Base-by-base conservation (phyloP, 164 flowering plant species). In the Stephania cephalantha region DNA sequence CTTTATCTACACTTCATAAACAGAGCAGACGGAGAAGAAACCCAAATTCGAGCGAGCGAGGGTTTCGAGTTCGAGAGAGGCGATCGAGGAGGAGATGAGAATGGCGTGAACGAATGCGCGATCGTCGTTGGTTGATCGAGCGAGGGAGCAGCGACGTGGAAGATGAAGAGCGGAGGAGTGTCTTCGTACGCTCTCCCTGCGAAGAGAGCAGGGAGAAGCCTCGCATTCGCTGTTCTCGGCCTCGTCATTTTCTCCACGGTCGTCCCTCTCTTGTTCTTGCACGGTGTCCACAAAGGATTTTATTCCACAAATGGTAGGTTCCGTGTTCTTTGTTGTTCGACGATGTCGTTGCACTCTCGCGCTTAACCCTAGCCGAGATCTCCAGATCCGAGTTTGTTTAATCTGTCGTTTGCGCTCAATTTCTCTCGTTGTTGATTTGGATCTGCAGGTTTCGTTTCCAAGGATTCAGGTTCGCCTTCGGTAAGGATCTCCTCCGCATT, bases 211-310 rank as follows among this genome's bases (percentile, higher is more conserved):
- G 90, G 98, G 97, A 86, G 86, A 83, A 87, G 91, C 6, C 85
- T 89, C 25, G 91, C 79, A 50, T 79, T 88, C 63, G 94, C 87
- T 15, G 97, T 93, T 0, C 77, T 91, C 18, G 85, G 86, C 53
- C 94, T 95, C 63, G 97, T 95, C 15, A 17, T 95, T 61, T 90
- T 92, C 10, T 95, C 97, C 30, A 88, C 93, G 97, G 93, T 93
- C 71, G 94, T 93, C 63, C 97, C 98, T 25, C 94, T 95, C 69
- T 85, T 86, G 66, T 93, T 95, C 84, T 74, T 93, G 75, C 89
- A 92, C 46, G 95, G 97, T 69, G 85, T 87, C 70, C 92, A 89
- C 80, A 84, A 83, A 58, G 87, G 87, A 25, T 87, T 91, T 76
- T 89, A 80, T 83, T 72, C 74, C 3, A 84, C 90, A 64, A 13